These are phyloP conservation scores for Eustoma russellianum DNA, from an alignment of 257 asterid species.

Conservation along the genomic window DNA sequence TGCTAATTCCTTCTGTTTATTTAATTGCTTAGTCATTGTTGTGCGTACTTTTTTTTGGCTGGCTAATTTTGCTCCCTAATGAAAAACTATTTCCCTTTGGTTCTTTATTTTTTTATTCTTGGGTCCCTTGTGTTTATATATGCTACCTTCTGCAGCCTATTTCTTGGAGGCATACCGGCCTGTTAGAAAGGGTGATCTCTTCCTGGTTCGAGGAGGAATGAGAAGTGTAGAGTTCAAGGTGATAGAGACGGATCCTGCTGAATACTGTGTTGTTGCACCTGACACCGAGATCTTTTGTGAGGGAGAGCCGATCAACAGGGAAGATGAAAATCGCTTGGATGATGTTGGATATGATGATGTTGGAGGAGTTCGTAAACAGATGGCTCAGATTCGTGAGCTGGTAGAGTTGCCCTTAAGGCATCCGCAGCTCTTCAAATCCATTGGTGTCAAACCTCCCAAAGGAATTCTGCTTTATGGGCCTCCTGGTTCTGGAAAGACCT, in stretches of 20 bases:
- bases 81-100: too few relatives aligned
- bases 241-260: conserved; percentile 67
- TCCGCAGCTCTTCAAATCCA: conserved; percentile 81
- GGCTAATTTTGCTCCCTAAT: too few relatives aligned
- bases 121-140: background rate
- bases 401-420: conserved; percentile 81
- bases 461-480: conserved; percentile 85
- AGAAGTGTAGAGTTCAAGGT: conserved; percentile 75
- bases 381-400: conserved; percentile 83
- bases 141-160: conserved; percentile 38
- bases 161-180: conserved; percentile 79
- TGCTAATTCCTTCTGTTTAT: too few relatives aligned
- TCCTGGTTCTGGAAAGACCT: conserved; percentile 88
- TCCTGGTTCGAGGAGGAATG: conserved; percentile 86
- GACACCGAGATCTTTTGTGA: conserved; percentile 86
- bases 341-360: conserved; percentile 89
- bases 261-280: conserved; percentile 81
- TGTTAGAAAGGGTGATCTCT: conserved; percentile 69
- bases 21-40: too few relatives aligned
- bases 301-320: conserved; percentile 72
- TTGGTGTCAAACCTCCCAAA: conserved; percentile 85
- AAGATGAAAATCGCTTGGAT: conserved; percentile 67
- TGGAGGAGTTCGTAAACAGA: conserved; percentile 87
- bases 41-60: too few relatives aligned
- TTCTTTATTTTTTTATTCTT: too few relatives aligned